Evolutionary conservation across 1,139 yeast genomes (phyloP), one percentile per base, ranked within the genome.

Genomic region (Debaryomycetaceae sp.): DNA sequence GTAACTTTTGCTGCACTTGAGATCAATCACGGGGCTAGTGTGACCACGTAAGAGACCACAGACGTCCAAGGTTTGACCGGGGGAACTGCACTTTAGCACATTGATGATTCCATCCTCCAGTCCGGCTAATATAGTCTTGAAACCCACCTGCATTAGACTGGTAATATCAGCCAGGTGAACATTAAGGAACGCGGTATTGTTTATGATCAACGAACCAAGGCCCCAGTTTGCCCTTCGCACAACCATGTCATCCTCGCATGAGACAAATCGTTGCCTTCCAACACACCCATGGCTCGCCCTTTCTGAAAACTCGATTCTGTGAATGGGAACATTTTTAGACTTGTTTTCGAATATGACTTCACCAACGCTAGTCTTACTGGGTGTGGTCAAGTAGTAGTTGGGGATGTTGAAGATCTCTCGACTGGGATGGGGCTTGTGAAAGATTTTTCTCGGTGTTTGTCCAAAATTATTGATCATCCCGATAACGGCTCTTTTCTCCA

Each of bases 391-490:
- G 33, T 66, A 65, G 31, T 49, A 44, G 35, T 57, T 58, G 2
- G 72, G 65, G 13, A 57, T 35, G 35, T 55, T 58, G 25, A 59
- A 48, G 0, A 65, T 61, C 2, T 65, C 73, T 29, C 69, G 65
- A 23, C 48, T 40, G 1, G 82, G 78, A 51, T 85, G 95, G 0
- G 86, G 78, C 34, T 65, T 68, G 7, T 56, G 59, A 44, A 85
- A 84, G 9, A 85, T 58, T 43, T 81, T 83, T 28, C 70, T 49
- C 1, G 96, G 96, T 0, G 95, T 85, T 50, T 85, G 96, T 0
- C 96, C 96, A 62, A 85, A 85, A 51, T 85, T 85, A 48, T 85
- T 89, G 28, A 85, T 85, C 48, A 83, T 82, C 2, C 94, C 89
- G 18, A 85, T 81, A 2, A 80, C 70, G 1, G 94, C 91, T 23